Conservation (phyloP, 768 basidiomycete species). For the Amanita molliuscula region DNA sequence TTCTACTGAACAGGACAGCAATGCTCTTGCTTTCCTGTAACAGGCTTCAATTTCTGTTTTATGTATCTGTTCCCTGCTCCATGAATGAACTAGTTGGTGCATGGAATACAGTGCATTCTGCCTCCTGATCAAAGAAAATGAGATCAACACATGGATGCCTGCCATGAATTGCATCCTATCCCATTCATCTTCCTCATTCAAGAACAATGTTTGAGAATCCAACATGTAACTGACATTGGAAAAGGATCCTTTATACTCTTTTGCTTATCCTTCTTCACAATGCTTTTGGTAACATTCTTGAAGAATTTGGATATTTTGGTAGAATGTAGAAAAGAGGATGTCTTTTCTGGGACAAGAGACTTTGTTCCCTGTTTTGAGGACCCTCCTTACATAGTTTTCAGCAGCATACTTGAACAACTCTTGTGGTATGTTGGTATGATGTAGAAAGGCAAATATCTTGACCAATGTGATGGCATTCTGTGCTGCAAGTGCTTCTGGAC, state of each 20-base stretch:
- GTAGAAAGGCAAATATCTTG: conserved; percentile 10
- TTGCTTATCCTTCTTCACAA: no score
- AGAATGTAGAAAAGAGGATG: no score
- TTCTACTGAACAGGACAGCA: conserved; percentile 2
- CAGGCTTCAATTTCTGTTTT: background rate
- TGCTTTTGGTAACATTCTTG: no score
- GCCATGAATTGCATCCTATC: conserved; percentile 7
- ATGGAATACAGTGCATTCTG: conserved; percentile 1
- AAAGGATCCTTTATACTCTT: background rate
- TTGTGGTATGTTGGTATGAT: conserved; percentile 10
- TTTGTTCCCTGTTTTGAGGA: background rate
- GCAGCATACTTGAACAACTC: no score
- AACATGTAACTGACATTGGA: background rate
- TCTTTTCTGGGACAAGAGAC: background rate
- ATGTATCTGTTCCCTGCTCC: background rate
- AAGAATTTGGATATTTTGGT: no score
- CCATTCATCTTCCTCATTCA: conserved; percentile 4
- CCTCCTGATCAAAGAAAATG: conserved; percentile 9
- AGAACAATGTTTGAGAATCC: background rate
- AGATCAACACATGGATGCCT: conserved; percentile 10
- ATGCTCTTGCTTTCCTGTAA: background rate
- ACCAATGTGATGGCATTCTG: conserved; percentile 11
- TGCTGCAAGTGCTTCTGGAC: background rate
- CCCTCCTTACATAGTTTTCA: background rate
- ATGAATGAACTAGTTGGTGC: conserved; percentile 9